phyloP scores from a whole-genome alignment of 768 basidiomycete genomes.

The Paxillus ammoniavirescens region DNA sequence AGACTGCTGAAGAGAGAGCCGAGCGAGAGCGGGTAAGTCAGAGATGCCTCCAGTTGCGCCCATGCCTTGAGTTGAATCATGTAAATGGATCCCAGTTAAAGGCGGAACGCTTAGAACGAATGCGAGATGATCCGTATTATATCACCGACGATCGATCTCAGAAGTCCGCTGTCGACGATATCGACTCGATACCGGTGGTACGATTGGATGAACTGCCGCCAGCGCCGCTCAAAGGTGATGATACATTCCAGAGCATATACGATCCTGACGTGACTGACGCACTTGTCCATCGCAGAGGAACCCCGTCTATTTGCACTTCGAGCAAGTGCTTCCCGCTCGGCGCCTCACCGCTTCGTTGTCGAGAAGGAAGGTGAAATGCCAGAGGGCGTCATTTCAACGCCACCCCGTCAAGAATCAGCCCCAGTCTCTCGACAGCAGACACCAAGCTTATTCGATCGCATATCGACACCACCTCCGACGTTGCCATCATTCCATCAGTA shows the following conservation, averaged over 20 bases:
- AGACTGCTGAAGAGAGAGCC: constrained; percentile 57
- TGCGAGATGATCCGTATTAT: constrained; percentile 90
- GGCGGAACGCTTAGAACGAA: constrained; percentile 70
- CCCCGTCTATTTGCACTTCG: constrained; percentile 46
- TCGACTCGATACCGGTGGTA: constrained; percentile 94
- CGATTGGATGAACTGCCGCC: constrained; percentile 71
- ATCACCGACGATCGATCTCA: constrained; percentile 63
- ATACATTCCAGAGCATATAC: background rate
- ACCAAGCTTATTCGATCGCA: constrained; percentile 27
- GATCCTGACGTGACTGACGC: constrained; percentile 21
- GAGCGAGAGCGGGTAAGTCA: constrained; percentile 63
- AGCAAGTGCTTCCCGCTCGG: constrained; percentile 37
- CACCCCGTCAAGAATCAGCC: constrained; percentile 21
- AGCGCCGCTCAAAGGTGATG: constrained; percentile 33
- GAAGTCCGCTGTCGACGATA: constrained; percentile 46
- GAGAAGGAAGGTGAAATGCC: constrained; percentile 90
- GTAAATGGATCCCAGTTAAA: constrained; percentile 50
- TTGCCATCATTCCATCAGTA: constrained; percentile 50
- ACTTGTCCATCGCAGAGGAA: constrained; percentile 30
- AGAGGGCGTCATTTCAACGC: constrained; percentile 38
- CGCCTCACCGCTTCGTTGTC: constrained; percentile 54
- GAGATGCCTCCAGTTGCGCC: background rate
- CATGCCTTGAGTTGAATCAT: constrained; percentile 1
- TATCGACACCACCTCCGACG: constrained; percentile 36
- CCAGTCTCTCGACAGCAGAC: constrained; percentile 27